phyloP scores from a whole-genome alignment of 1,284 basidiomycete genomes.

The Austropuccinia psidii region DNA sequence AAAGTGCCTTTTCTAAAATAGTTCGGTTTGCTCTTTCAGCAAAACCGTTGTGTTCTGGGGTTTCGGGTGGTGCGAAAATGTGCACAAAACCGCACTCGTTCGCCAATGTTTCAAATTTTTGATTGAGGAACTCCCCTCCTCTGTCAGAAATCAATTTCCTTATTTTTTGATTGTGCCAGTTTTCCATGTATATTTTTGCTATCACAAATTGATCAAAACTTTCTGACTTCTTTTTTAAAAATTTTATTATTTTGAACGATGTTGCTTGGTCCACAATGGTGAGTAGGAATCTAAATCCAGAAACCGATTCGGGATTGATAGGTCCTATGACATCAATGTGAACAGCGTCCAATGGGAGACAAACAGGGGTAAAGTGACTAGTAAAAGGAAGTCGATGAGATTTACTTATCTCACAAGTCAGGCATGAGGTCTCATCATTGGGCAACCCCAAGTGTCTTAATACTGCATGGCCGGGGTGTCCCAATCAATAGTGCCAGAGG shows the following conservation, averaged over 20 bases:
- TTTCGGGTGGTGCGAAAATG: neutral
- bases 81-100: slow-evolving; percentile 43
- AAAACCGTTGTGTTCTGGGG: neutral
- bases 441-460: too few relatives aligned
- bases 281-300: neutral
- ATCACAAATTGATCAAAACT: neutral
- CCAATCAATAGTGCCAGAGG: too few relatives aligned
- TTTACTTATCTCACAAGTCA: too few relatives aligned
- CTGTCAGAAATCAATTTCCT: slow-evolving; percentile 42
- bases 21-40: neutral
- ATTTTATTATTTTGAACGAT: neutral
- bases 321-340: slow-evolving; percentile 3
- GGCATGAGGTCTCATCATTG: too few relatives aligned
- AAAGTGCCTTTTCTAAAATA: neutral
- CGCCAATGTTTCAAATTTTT: slow-evolving; percentile 43
- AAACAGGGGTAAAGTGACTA: neutral
- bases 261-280: slow-evolving; percentile 1
- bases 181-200: neutral
- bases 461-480: too few relatives aligned
- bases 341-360: neutral
- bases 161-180: neutral
- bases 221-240: slow-evolving; percentile 1
- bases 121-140: slow-evolving; percentile 44
- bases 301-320: neutral
- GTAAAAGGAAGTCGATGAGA: neutral